phyloP scores from a whole-genome alignment of 495 filamentous ascomycete species.

The Bacidia rubella region DNA sequence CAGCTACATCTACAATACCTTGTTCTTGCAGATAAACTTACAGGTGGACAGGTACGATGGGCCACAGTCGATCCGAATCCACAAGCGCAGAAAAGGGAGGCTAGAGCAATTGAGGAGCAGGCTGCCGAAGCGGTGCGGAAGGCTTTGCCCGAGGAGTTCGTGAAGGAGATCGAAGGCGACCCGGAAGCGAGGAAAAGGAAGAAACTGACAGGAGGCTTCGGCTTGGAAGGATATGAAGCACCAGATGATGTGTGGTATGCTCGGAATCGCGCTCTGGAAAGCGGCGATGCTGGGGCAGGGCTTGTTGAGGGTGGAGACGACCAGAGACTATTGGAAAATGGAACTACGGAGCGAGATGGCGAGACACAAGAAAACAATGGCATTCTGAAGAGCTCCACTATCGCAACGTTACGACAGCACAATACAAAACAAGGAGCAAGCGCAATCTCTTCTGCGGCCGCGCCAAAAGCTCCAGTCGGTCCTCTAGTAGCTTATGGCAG shows the following conservation, averaged over 20 bases:
- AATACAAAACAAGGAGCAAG: constrained; percentile 12
- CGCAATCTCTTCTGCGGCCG: constrained; percentile 30
- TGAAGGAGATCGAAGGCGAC: constrained; percentile 86
- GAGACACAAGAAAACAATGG: constrained; percentile 31
- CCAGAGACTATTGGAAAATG: constrained; percentile 32
- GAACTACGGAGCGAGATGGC: constrained; percentile 3
- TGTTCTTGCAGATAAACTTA: too few species aligned
- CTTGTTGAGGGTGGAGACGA: constrained; percentile 30
- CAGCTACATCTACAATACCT: too few species aligned
- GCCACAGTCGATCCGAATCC: constrained; percentile 95
- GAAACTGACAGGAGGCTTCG: constrained; percentile 82
- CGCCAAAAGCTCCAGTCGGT: constrained; percentile 39
- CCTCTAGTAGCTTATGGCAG: constrained; percentile 83
- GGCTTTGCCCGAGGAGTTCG: constrained; percentile 81
- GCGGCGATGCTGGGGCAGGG: constrained; percentile 24
- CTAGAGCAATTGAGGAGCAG: constrained; percentile 81
- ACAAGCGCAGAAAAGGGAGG: constrained; percentile 85
- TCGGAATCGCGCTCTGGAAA: constrained; percentile 36
- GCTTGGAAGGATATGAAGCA: constrained; percentile 80
- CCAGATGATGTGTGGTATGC: constrained; percentile 93
- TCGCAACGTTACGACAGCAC: constrained; percentile 53
- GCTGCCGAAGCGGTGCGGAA: constrained; percentile 90
- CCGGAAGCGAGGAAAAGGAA: constrained; percentile 75
- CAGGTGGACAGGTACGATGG: too few species aligned
- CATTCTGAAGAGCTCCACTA: constrained; percentile 68